phyloP scores from a whole-genome alignment of 2,329 filamentous ascomycete genomes.

The Botrytis porri region DNA sequence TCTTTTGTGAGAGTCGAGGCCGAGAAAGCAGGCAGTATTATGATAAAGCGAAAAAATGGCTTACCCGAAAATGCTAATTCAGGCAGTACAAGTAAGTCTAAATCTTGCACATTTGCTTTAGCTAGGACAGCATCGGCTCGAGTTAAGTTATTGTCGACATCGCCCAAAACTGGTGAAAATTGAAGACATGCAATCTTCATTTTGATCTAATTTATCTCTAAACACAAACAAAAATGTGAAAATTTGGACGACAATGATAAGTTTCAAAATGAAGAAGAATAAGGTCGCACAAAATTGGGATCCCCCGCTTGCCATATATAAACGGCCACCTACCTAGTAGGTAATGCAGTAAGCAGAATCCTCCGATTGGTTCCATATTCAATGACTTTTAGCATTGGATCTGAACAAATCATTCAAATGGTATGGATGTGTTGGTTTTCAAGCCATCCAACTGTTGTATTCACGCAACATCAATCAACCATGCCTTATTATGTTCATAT shows the following conservation, averaged over 20 bases:
- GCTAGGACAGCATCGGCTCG: slow-evolving; percentile 63
- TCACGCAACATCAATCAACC: neutral
- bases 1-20: too few relatives aligned
- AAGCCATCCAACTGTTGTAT: slow-evolving; percentile 1
- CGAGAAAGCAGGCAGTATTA: neutral
- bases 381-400: neutral
- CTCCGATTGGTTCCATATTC: neutral
- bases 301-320: neutral
- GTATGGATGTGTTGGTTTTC: neutral
- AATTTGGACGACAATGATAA: neutral
- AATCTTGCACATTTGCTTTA: slow-evolving; percentile 48
- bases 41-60: slow-evolving; percentile 8
- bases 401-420: neutral
- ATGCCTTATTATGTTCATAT: too few relatives aligned
- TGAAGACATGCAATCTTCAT: slow-evolving; percentile 71
- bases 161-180: slow-evolving; percentile 62
- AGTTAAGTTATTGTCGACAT: slow-evolving; percentile 67
- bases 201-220: slow-evolving; percentile 21
- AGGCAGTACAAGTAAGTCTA: slow-evolving; percentile 71
- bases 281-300: neutral
- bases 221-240: neutral
- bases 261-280: neutral
- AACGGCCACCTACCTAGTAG: neutral
- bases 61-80: slow-evolving; percentile 73
- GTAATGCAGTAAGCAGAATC: neutral